Evolutionary conservation across 495 filamentous ascomycete genomes (phyloP).

Genomic region (Cenococcum geophilum): DNA sequence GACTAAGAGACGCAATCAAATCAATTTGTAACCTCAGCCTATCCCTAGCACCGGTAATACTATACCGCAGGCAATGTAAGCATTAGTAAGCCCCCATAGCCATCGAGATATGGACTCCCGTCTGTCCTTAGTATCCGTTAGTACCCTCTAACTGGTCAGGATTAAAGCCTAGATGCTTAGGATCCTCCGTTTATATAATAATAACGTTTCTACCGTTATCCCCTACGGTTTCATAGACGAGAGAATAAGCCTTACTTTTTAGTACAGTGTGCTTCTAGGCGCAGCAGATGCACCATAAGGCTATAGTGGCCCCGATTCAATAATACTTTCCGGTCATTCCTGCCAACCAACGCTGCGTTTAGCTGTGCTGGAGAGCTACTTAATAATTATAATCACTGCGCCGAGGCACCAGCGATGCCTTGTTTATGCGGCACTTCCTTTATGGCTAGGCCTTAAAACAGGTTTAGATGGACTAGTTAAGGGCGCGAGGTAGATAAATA

Average conservation of each 20-base stretch:
- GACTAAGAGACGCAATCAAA: constrained; percentile 2
- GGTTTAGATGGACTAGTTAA: constrained; percentile 13
- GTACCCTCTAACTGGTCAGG: constrained; percentile 6
- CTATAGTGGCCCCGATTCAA: constrained; percentile 4
- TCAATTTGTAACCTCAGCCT: constrained; percentile 11
- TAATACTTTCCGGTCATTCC: constrained; percentile 10
- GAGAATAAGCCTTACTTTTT: constrained; percentile 10
- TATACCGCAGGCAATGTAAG: constrained; percentile 6
- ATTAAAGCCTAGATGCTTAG: constrained; percentile 9
- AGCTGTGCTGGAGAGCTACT: constrained; percentile 13
- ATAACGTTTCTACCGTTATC: constrained; percentile 9
- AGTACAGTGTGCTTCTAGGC: constrained; percentile 13
- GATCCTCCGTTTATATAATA: constrained; percentile 9
- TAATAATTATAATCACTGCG: constrained; percentile 10
- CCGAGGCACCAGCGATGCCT: constrained; percentile 10
- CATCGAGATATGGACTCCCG: constrained; percentile 4
- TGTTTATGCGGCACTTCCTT: constrained; percentile 7
- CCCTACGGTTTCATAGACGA: constrained; percentile 6
- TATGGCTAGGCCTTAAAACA: too few species aligned
- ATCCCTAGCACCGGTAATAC: constrained; percentile 10
- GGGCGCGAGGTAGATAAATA: constrained; percentile 5
- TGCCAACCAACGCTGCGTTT: constrained; percentile 10
- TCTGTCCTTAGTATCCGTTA: constrained; percentile 7
- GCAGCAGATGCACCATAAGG: constrained; percentile 10
- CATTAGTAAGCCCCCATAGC: constrained; percentile 9